Base-by-base conservation (phyloP, 2,329 filamentous ascomycete genomes). In the Penicillium sp. region DNA sequence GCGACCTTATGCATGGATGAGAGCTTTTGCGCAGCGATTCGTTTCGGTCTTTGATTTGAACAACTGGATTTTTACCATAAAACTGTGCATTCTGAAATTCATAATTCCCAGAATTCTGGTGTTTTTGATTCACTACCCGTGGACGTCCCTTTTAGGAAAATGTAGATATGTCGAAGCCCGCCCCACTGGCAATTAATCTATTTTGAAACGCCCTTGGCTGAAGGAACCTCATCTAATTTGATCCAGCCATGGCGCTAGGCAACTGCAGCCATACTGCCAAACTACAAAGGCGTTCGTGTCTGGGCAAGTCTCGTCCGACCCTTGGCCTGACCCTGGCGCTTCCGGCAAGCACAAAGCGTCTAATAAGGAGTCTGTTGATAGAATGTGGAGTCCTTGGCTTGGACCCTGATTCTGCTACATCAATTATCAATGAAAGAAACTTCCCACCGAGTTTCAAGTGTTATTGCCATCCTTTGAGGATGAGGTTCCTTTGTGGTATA, bases 1-100 rank as follows among this genome's bases (percentile, higher is more conserved):
- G 57, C 60, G 60, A 59, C 42, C 40, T 54, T 60, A 52, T 63
- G 62, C 62, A 65, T 65, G 56, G 54, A 63, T 58, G 61, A 59
- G 52, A 56, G 49, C 45, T 57, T 27, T 63, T 55, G 43, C 46
- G 27, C 34, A 61, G 58, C 60, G 59, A 55, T 39, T 46, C 27
- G 14, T 40, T 52, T 51, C 32, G 27, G 34, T 21, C n/a, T 44
- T 45, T 34, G 45, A 47, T 14, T 52, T 54, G 39, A 43, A 43
- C 11, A 49, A 49, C 34, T 27, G 34, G 24, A 27, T 31, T 22
- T 22, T 49, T 27, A 27, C 32, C 39, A 49, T 43, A 53, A 38
- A 53, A 38, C 4, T 22, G 38, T 49, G 24, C 24, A 53, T 53
- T 10, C 21, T 47, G 34, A 49, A 49, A 43, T 49, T 11, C 22